Conservation (phyloP, 768 basidiomycete genomes). For the Kwoniella shandongensis region DNA sequence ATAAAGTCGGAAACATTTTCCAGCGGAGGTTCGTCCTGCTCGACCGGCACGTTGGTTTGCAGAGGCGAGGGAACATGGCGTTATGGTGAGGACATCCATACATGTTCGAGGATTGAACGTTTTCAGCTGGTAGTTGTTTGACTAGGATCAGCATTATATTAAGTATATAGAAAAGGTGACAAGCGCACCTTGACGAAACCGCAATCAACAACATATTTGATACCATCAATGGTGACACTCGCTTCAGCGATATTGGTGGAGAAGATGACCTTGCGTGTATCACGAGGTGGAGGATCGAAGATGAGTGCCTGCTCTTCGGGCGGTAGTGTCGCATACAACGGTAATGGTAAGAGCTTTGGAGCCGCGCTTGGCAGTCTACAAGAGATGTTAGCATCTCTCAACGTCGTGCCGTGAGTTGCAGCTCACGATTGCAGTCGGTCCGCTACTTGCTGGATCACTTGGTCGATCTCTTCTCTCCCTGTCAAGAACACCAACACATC, state of each 20-base stretch:
- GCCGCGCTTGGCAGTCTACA: slow-evolving; percentile 59
- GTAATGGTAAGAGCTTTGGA: slow-evolving; percentile 64
- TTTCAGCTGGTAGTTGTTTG: slow-evolving; percentile 73
- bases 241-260: slow-evolving; percentile 98
- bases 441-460: slow-evolving; percentile 73
- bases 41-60: slow-evolving; percentile 91
- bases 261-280: slow-evolving; percentile 83
- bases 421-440: slow-evolving; percentile 73
- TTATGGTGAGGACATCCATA: slow-evolving; percentile 77
- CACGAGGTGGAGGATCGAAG: slow-evolving; percentile 73
- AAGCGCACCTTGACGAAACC: slow-evolving; percentile 85
- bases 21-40: slow-evolving; percentile 88
- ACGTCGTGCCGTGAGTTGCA: not conserved
- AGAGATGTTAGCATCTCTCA: not conserved
- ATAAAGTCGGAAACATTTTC: slow-evolving; percentile 90
- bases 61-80: slow-evolving; percentile 82
- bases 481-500: slow-evolving; percentile 94
- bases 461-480: slow-evolving; percentile 93
- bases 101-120: slow-evolving; percentile 83
- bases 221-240: slow-evolving; percentile 93
- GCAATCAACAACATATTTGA: slow-evolving; percentile 88
- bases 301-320: slow-evolving; percentile 83
- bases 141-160: slow-evolving; percentile 1
- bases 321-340: slow-evolving; percentile 84
- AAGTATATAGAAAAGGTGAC: not conserved